Evolutionary conservation across 805 yeast genomes (phyloP), one percentile per base, ranked within the genome.

Genomic region (Wickerhamomyces silvicola): DNA sequence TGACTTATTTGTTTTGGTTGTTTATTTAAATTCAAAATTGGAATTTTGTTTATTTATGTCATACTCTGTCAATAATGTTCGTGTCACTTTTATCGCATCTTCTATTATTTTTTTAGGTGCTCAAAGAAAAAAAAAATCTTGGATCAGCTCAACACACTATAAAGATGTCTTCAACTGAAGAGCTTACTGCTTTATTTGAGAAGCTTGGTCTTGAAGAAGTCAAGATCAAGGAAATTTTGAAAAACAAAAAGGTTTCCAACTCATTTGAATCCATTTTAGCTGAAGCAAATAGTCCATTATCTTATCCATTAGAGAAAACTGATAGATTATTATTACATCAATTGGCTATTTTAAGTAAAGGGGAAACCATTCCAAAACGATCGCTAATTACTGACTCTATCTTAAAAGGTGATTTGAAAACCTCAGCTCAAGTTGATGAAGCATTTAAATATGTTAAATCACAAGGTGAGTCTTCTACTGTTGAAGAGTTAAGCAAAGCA

Each of bases 181-280:
- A 54, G 13, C 44, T 66, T 12, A 50, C 62, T 16, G 37, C 43
- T 19, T 45, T 47, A 4, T 57, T 66, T 31, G 44, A 52, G 33
- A 39, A 44, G n/a, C 42, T 80, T 36, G 94, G 94, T 10, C 75
- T 83, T 44, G 75, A 72, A 45, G 90, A 81, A 12, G 66, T 75
- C 45, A 85, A 84, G 56, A 68, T 83, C 38, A 73, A 76, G 30
- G 97, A 92, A 52, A 79, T 87, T 36, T 57, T 76, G 35, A 90
- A 86, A 57, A 90, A 92, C 64, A 78, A 78, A 54, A 88, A 88
- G 57, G 94, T 88, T 24, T 72, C 90, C 12, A 64, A 65, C 24
- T 74, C 94, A 2, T 68, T 92, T 32, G 68, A 66, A 19, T 72
- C 72, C 22, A 70, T 87, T 37, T 65, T 82, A 34, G 48, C 53